Percentiles rank a stretch among this genome's conserved stretches.
phyloP scores from a whole-genome alignment of 2,329 filamentous ascomycete genomes.

The Juglanconis oblonga region DNA sequence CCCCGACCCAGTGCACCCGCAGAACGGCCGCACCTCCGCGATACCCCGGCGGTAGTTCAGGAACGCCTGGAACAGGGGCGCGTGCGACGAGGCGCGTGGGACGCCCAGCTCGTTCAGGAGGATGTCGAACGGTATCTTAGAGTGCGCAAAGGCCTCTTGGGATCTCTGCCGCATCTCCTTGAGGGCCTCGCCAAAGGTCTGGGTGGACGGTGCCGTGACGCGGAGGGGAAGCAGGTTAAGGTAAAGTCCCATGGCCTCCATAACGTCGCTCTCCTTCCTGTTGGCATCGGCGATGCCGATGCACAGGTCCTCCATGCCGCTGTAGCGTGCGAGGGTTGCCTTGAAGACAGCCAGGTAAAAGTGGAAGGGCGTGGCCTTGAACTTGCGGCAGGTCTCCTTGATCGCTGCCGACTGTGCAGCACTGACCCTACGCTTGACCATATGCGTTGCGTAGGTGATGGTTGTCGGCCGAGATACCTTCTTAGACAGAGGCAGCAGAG shows the following conservation, averaged over 20 bases:
- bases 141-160: conserved; percentile 38
- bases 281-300: conserved; percentile 49
- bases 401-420: neutral
- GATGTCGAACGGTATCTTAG: conserved; percentile 45
- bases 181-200: conserved; percentile 25
- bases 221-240: conserved; percentile 47
- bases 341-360: conserved; percentile 41
- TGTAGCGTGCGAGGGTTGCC: conserved; percentile 32
- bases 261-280: conserved; percentile 31
- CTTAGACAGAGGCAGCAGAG: conserved; percentile 5
- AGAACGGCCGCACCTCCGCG: neutral
- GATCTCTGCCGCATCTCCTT: conserved; percentile 19
- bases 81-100: conserved; percentile 33
- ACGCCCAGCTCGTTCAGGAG: conserved; percentile 42
- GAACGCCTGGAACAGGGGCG: conserved; percentile 47
- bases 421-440: neutral
- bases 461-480: conserved; percentile 19
- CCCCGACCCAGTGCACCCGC: neutral
- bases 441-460: conserved; percentile 9
- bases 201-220: conserved; percentile 24
- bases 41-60: conserved; percentile 27
- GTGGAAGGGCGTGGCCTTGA: conserved; percentile 35
- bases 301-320: conserved; percentile 34
- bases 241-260: conserved; percentile 41
- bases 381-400: neutral